phyloP scores from a whole-genome alignment of 139 green algal species.

The Chlamydomonas schloesseri region DNA sequence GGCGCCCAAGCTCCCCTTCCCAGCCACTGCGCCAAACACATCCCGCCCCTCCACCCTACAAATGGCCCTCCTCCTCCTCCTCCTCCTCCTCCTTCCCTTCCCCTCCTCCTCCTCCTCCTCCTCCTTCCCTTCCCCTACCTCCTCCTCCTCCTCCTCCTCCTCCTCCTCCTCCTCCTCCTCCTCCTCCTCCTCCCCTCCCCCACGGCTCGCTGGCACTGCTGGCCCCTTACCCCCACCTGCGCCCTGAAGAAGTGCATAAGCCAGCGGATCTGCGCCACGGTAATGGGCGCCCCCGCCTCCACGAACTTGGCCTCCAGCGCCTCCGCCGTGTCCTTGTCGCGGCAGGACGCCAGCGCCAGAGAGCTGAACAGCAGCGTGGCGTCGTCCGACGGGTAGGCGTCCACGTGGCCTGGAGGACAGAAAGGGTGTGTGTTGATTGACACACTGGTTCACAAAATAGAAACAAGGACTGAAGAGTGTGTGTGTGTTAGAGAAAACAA shows the following conservation, averaged over 20 bases:
- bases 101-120: no score
- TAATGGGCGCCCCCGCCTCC: background rate
- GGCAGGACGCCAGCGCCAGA: constrained; percentile 9
- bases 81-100: no score
- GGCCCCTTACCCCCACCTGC: background rate
- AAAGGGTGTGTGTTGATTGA: no score
- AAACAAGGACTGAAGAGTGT: no score
- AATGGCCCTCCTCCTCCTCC: background rate
- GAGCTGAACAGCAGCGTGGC: constrained; percentile 26
- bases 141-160: background rate
- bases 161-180: background rate
- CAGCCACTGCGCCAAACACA: no score
- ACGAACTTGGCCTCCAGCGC: constrained; percentile 7
- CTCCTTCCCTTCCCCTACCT: no score
- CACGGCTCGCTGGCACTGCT: no score
- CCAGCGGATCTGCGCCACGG: constrained; percentile 29
- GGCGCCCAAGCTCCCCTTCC: no score
- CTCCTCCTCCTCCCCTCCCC: no score
- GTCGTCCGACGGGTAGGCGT: constrained; percentile 32
- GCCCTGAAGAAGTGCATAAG: constrained; percentile 37
- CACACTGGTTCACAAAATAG: no score
- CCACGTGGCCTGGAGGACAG: background rate
- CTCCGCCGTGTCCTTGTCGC: background rate
- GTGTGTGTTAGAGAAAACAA: no score
- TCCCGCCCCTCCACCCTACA: no score